Evolutionary conservation across 768 basidiomycete species (phyloP).

Genomic region (Tricholoma hemisulphureum): DNA sequence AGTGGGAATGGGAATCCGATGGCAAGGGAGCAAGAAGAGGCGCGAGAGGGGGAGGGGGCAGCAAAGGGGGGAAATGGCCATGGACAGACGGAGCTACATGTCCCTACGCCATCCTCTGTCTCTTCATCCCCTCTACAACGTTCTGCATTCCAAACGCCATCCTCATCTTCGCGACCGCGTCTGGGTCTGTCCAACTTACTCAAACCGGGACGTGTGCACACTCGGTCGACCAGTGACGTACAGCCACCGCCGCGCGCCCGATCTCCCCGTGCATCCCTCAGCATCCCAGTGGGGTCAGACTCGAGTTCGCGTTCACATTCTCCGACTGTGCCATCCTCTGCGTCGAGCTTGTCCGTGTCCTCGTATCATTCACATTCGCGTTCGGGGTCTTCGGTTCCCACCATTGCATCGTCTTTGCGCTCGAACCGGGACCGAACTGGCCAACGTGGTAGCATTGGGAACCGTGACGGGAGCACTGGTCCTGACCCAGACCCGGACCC

Average conservation of each 20-base stretch:
- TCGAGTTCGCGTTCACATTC: not conserved
- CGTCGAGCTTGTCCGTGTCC: slow-evolving; percentile 1
- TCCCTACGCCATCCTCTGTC: slow-evolving; percentile 4
- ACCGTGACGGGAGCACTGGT: not conserved
- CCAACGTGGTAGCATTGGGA: not conserved
- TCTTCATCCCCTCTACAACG: slow-evolving; percentile 17
- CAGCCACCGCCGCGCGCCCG: slow-evolving; percentile 8
- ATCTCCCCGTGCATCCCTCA: slow-evolving; percentile 9
- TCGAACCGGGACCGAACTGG: slow-evolving; percentile 3
- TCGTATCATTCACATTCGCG: not conserved
- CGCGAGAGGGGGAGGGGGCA: slow-evolving; percentile 17
- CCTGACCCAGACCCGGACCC: slow-evolving; percentile 39
- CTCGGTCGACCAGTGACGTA: slow-evolving; percentile 40
- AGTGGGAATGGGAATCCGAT: slow-evolving; percentile 26
- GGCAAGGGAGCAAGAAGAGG: slow-evolving; percentile 18
- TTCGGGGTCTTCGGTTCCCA: slow-evolving; percentile 4
- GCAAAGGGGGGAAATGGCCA: slow-evolving; percentile 19
- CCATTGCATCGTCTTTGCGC: slow-evolving; percentile 8
- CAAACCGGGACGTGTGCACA: slow-evolving; percentile 40
- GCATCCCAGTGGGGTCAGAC: not conserved
- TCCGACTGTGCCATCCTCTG: not conserved
- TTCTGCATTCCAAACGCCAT: slow-evolving; percentile 9
- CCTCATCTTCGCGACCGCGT: slow-evolving; percentile 34
- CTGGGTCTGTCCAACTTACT: slow-evolving; percentile 44
- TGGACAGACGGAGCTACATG: slow-evolving; percentile 6